A percentile compares a stretch with the other conserved stretches of the same genome.
phyloP scores from a whole-genome alignment of 2,329 filamentous ascomycete species.

The Talaromyces sp. region DNA sequence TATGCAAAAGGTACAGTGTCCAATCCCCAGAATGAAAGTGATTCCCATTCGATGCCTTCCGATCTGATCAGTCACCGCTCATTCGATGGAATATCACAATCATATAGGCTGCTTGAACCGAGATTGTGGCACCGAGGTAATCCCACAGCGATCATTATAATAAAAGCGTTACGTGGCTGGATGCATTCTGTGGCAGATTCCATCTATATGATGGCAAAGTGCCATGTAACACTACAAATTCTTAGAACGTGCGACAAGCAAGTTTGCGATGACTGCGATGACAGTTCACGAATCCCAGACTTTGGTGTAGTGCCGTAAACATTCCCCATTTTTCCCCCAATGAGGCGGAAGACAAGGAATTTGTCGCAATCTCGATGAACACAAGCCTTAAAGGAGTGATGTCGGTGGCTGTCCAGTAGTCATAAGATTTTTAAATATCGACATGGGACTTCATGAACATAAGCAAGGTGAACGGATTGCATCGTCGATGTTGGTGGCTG shows the following conservation, averaged over 20 bases:
- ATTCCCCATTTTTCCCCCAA: neutral
- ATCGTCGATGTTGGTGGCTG: neutral
- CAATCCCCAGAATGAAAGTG: neutral
- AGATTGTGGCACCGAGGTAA: constrained; percentile 2
- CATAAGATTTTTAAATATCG: neutral
- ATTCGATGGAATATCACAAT: neutral
- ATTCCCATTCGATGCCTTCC: neutral
- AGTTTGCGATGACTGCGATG: neutral
- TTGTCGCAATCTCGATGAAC: neutral
- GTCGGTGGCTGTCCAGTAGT: neutral
- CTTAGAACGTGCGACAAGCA: neutral
- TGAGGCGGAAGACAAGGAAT: neutral
- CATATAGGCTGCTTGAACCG: neutral
- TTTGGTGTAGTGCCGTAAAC: neutral
- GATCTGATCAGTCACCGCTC: neutral
- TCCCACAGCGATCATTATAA: neutral
- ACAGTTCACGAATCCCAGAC: neutral
- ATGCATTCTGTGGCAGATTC: neutral
- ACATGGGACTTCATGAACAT: neutral
- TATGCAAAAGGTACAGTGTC: neutral
- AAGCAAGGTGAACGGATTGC: neutral
- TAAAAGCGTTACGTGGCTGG: constrained; percentile 1
- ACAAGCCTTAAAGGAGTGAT: neutral
- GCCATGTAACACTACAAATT: no score
- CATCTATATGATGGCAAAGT: neutral